Base-by-base conservation (phyloP, 2,329 filamentous ascomycete species). In the Ceratocystis eucalypticola region DNA sequence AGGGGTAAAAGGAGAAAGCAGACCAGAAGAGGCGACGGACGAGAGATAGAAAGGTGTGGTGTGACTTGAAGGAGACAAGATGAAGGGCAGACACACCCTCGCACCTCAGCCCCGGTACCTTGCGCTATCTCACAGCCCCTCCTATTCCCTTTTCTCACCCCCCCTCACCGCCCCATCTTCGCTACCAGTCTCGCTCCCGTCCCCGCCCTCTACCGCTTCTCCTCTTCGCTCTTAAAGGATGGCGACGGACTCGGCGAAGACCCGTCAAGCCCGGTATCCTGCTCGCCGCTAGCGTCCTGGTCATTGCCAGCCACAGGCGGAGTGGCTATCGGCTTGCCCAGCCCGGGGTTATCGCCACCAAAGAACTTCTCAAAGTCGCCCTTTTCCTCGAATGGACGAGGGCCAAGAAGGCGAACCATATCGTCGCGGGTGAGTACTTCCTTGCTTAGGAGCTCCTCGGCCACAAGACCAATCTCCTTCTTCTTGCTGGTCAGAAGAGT, bases 281-380 rank as follows among this genome's bases (percentile, higher is more conserved):
- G 44, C 72, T 69, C 62, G 74, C 65, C 64, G 71, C 70, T 20
- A 25, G 41, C 44, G 12, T 74, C 65, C 63, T 71, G 70, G 65
- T 74, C 73, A 12, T 74, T 73, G 28, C 68, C 65, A 25, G 72
- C 73, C 68, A 80, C 78, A 28, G 79, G 77, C 70, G 76, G 77
- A 79, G 79, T 68, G 81, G 79, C 48, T 65, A 86, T 84, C 17
- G 84, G 79, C 71, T 81, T 82, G 72, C 81, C 69, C 69, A 83
- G 72, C 75, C 74, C 25, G 64, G 76, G 77, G 71, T 82, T 80
- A 62, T 77, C 79, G 68, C 82, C 83, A 71, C 86, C 83, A 75
- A 99, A 99, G 80, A 96, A 99, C 80, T 96, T 96, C 72, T 87
- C 81, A 76, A 99, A 97, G 73, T 97, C 92, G 72, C 89, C 87